Conservation (phyloP, 176 grass and related monocot species). For the Triticum urartu region DNA sequence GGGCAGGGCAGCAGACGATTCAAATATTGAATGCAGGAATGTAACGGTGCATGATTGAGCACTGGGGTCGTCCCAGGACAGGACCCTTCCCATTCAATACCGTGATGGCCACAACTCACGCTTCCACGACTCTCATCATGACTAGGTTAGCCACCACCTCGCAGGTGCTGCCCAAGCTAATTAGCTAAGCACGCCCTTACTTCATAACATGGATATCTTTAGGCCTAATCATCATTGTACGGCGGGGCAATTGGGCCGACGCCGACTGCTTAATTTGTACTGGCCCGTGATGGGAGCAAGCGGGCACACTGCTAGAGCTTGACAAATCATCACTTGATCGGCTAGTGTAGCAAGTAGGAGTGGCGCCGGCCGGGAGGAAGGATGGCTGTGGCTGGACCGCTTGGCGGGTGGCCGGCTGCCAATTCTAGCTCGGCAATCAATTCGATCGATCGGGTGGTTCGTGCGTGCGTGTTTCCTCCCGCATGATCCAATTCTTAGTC, state of each 20-base stretch:
- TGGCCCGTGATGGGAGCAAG: neutral
- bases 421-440: constrained; percentile 60
- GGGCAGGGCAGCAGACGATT: constrained; percentile 21
- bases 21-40: constrained; percentile 60
- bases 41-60: constrained; percentile 63
- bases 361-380: neutral
- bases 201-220: neutral
- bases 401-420: constrained; percentile 36
- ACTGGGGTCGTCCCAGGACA: constrained; percentile 13
- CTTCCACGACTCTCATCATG: constrained; percentile 41
- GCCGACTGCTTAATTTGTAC: neutral
- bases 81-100: constrained; percentile 58
- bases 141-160: constrained; percentile 6
- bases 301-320: neutral
- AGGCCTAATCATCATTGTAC: neutral
- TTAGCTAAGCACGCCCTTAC: neutral
- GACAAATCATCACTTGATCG: constrained; percentile 6
- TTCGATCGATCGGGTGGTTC: neutral
- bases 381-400: constrained; percentile 25
- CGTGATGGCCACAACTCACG: constrained; percentile 76
- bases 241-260: neutral
- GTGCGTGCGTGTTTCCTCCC: constrained; percentile 1
- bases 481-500: constrained; percentile 23
- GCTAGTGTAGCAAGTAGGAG: neutral
- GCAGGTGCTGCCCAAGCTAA: neutral